A percentile compares a stretch with the other conserved stretches of the same genome.
Evolutionary conservation across 2,329 filamentous ascomycete species (phyloP).

Genomic region (Paracamarosporium sp.): DNA sequence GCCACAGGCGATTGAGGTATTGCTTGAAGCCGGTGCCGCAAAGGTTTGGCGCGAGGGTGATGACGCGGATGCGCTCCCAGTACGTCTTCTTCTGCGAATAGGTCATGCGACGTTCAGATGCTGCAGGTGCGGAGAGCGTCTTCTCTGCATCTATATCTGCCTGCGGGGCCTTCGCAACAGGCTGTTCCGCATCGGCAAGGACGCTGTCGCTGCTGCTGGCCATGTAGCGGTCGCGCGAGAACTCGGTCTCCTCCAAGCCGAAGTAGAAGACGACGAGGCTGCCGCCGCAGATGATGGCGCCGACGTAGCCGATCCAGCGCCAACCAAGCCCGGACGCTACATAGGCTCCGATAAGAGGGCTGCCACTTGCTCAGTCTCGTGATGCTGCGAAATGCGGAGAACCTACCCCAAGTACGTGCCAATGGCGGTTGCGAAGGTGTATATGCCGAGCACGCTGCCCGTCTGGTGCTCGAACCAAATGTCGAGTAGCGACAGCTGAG

Average conservation of each 20-base stretch:
- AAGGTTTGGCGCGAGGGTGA: slow-evolving; percentile 63
- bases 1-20: slow-evolving; percentile 60
- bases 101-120: slow-evolving; percentile 23
- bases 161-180: slow-evolving; percentile 7
- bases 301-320: slow-evolving; percentile 25
- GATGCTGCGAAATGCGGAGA: not conserved
- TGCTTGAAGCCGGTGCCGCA: slow-evolving; percentile 61
- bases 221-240: slow-evolving; percentile 21
- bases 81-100: slow-evolving; percentile 54
- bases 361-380: not conserved
- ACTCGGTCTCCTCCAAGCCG: slow-evolving; percentile 24
- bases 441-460: slow-evolving; percentile 25
- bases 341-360: slow-evolving; percentile 22
- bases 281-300: slow-evolving; percentile 22
- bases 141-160: slow-evolving; percentile 4
- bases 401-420: slow-evolving; percentile 21
- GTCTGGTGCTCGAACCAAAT: slow-evolving; percentile 28
- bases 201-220: slow-evolving; percentile 10
- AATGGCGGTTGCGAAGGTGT: slow-evolving; percentile 25
- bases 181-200: slow-evolving; percentile 14
- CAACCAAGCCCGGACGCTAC: slow-evolving; percentile 22
- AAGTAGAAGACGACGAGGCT: slow-evolving; percentile 22
- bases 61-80: slow-evolving; percentile 61
- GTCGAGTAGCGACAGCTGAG: slow-evolving; percentile 22
- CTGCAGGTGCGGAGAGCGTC: not conserved